A percentile compares a stretch with the other conserved stretches of the same genome.
Evolutionary conservation across 192 early-diverging fungal species (phyloP).

Genomic region (Rhizophlyctis rosea): DNA sequence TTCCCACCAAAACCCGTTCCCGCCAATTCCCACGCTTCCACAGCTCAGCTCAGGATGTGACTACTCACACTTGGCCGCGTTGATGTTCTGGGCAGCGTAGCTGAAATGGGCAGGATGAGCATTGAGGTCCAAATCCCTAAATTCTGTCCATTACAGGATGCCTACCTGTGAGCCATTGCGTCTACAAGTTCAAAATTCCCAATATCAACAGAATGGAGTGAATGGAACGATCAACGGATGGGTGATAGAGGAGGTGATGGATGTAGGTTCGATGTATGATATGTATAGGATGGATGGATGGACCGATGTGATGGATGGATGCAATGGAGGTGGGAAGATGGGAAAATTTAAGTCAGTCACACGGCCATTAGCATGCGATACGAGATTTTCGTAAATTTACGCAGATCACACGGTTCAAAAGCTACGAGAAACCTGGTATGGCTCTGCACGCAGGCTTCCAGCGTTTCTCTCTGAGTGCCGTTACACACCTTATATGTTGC

Average conservation of each 20-base stretch:
- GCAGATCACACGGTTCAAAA: background rate
- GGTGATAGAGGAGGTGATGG: too few species aligned
- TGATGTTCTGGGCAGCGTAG: background rate
- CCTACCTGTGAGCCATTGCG: background rate
- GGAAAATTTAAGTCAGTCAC: background rate
- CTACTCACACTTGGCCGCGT: slow-evolving; percentile 35
- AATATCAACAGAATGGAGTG: slow-evolving; percentile 1
- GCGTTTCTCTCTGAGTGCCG: background rate
- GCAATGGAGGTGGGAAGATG: background rate
- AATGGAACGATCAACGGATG: slow-evolving; percentile 13
- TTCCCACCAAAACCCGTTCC: background rate
- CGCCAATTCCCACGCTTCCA: background rate
- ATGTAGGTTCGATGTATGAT: too few species aligned
- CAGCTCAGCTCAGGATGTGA: background rate
- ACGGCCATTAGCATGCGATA: background rate
- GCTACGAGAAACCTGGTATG: background rate
- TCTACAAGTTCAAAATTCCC: background rate
- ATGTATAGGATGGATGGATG: too few species aligned
- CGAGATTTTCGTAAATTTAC: background rate
- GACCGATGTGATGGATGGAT: background rate
- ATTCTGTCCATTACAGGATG: slow-evolving; percentile 3
- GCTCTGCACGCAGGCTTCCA: background rate
- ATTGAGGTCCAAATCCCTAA: background rate
- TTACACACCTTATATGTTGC: slow-evolving; percentile 7
- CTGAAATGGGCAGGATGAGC: background rate